Percentiles rank a stretch among this genome's conserved stretches.
Conservation (phyloP, 2,329 filamentous ascomycete species). For the Xylaria sp. region DNA sequence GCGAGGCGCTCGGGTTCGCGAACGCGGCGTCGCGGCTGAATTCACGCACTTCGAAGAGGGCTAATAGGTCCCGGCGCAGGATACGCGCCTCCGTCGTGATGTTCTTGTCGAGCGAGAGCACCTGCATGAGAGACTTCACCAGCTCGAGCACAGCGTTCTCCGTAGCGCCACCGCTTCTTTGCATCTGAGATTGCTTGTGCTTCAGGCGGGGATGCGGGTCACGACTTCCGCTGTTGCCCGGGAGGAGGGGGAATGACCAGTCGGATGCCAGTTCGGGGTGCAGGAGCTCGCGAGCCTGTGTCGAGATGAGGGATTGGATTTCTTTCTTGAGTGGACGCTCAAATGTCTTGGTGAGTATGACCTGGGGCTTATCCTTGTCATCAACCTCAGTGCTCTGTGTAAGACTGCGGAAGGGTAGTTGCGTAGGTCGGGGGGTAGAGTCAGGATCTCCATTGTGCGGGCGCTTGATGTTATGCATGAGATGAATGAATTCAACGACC, state of each 20-base stretch:
- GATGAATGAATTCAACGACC: slow-evolving; percentile 92
- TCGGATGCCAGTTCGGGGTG: slow-evolving; percentile 89
- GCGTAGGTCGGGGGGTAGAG: slow-evolving; percentile 66
- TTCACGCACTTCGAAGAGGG: slow-evolving; percentile 92
- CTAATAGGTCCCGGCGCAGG: slow-evolving; percentile 86
- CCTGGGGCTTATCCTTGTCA: slow-evolving; percentile 68
- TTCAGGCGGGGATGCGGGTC: slow-evolving; percentile 60
- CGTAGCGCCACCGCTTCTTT: slow-evolving; percentile 41
- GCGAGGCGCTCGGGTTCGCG: slow-evolving; percentile 80
- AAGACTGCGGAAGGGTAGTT: slow-evolving; percentile 64
- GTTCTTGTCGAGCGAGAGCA: slow-evolving; percentile 88
- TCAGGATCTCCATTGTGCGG: slow-evolving; percentile 63
- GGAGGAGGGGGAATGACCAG: slow-evolving; percentile 84
- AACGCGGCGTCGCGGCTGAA: slow-evolving; percentile 91
- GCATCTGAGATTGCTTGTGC: slow-evolving; percentile 32
- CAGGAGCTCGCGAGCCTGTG: slow-evolving; percentile 87
- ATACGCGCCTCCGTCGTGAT: slow-evolving; percentile 88
- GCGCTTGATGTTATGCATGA: slow-evolving; percentile 90
- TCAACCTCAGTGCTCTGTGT: slow-evolving; percentile 61
- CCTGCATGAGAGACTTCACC: slow-evolving; percentile 92
- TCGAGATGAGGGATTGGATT: slow-evolving; percentile 80
- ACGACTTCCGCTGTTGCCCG: slow-evolving; percentile 62
- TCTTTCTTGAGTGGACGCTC: slow-evolving; percentile 92
- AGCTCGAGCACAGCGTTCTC: slow-evolving; percentile 85
- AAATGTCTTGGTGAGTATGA: slow-evolving; percentile 82